Base-by-base conservation (phyloP, 2,329 filamentous ascomycete species). In the Cladosporium sp. region DNA sequence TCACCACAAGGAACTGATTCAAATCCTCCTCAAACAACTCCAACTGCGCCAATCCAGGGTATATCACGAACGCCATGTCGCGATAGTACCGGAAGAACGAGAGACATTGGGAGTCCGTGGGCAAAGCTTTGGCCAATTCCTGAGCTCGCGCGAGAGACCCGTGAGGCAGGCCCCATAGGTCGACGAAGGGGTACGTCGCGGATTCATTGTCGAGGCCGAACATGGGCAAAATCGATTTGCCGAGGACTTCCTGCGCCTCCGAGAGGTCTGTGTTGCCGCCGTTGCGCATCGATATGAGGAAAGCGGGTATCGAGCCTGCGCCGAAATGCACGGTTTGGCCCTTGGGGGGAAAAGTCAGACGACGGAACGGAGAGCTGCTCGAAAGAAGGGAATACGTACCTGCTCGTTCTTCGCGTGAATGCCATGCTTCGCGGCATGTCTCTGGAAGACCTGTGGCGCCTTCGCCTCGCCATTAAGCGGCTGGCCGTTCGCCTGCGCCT, bases 151-250 rank as follows among this genome's bases (percentile, higher is more conserved):
- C 74, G 5, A 79, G 72, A 1, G 78, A 81, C 46, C 77, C 80
- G 53, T 83, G 79, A 2, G 79, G 79, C 5, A 81, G 58, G 1
- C 74, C 82, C 80, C 81, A 84, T 2, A 84, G 68, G 61, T 84
- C 81, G 28, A 84, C 79, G 59, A 84, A 84, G 6, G 81, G 81
- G 61, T 84, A 84, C 8, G 81, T 84, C 3, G 80, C 80, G 35
- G 77, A 80, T 60, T 84, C 81, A 58, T 84, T 84, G 61, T 84
- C 81, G 33, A 84, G 71, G 2, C 81, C 81, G 53, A 84, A 74
- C 51, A 84, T 78, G 0, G 81, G 81, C 18, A 84, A 66, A 58
- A 84, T 81, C 43, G 78, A 81, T 58, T 80, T 81, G 58, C 82
- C 79, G 42, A 83, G 66, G 10, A 83, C 67, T 45, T 82, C 77